These are phyloP conservation scores for Lepidium africanum DNA, from an alignment of 345 rosid species.

Conservation along the genomic window DNA sequence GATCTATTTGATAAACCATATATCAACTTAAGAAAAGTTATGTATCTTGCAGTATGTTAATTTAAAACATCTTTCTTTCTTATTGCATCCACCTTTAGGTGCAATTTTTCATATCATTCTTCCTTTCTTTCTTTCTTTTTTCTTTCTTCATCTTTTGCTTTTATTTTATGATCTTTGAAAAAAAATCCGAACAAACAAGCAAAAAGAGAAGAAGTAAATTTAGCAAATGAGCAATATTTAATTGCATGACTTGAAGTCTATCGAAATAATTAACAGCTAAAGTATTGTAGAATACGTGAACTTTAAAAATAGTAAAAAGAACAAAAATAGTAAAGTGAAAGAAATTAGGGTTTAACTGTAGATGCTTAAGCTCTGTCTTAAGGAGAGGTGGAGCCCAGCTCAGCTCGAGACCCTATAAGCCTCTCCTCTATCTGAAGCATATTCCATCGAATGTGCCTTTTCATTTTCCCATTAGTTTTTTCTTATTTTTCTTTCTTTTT, in stretches of 20 bases:
- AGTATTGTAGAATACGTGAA: neutral
- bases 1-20: no score
- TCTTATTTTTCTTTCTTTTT: neutral
- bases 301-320: neutral
- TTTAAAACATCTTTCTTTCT: no score
- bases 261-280: neutral
- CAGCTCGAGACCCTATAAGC: conserved; percentile 18
- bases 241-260: neutral
- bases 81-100: no score
- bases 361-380: neutral
- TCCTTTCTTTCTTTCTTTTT: no score
- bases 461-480: conserved; percentile 10
- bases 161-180: no score
- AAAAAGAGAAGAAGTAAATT: no score
- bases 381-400: conserved; percentile 41
- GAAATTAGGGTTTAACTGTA: conserved; percentile 14
- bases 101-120: no score
- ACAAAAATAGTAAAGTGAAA: neutral
- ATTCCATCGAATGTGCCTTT: conserved; percentile 53
- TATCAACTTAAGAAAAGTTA: no score
- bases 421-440: conserved; percentile 32
- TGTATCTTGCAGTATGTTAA: no score
- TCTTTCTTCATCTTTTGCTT: no score
- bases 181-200: no score
- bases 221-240: neutral